Evolutionary conservation across 1,139 yeast species (phyloP).

Genomic region (Pichia inconspicua): DNA sequence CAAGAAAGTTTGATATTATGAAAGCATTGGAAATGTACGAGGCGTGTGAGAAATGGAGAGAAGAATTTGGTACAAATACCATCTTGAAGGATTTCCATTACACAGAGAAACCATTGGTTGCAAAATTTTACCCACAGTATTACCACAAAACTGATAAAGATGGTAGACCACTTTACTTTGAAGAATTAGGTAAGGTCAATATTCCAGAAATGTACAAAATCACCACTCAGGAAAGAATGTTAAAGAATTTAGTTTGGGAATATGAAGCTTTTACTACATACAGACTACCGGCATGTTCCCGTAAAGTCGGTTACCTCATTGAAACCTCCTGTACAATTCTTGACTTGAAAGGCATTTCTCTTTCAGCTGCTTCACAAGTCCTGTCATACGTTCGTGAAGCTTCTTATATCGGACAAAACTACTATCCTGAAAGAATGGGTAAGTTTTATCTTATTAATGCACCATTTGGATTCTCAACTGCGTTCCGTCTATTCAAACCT

Average conservation of each 20-base stretch:
- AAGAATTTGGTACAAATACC: conserved; percentile 77
- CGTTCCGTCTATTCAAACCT: conserved; percentile 83
- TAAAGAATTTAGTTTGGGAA: conserved; percentile 94
- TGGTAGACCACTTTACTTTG: conserved; percentile 92
- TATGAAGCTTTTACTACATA: conserved; percentile 80
- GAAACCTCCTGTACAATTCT: conserved; percentile 96
- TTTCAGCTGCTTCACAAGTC: conserved; percentile 77
- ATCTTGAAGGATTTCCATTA: conserved; percentile 82
- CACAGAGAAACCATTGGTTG: conserved; percentile 83
- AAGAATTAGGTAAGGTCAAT: conserved; percentile 88
- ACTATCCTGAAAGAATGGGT: conserved; percentile 99
- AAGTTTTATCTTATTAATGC: conserved; percentile 93
- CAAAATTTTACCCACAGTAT: conserved; percentile 88
- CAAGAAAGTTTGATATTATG: conserved; percentile 83
- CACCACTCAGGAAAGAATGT: conserved; percentile 93
- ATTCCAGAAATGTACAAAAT: conserved; percentile 85
- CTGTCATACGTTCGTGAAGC: conserved; percentile 87
- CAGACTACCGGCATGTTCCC: conserved; percentile 91
- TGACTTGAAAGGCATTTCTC: conserved; percentile 90
- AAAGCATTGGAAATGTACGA: conserved; percentile 77
- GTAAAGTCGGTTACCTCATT: conserved; percentile 66
- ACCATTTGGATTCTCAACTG: conserved; percentile 94
- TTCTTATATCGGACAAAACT: conserved; percentile 88
- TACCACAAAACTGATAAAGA: conserved; percentile 96
- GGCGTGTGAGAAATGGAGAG: conserved; percentile 88